Percentiles rank a stretch among this genome's conserved stretches.
These are phyloP conservation scores for Saxophila tyrrhenica DNA, from an alignment of 495 filamentous ascomycete species.

Conservation along the genomic window DNA sequence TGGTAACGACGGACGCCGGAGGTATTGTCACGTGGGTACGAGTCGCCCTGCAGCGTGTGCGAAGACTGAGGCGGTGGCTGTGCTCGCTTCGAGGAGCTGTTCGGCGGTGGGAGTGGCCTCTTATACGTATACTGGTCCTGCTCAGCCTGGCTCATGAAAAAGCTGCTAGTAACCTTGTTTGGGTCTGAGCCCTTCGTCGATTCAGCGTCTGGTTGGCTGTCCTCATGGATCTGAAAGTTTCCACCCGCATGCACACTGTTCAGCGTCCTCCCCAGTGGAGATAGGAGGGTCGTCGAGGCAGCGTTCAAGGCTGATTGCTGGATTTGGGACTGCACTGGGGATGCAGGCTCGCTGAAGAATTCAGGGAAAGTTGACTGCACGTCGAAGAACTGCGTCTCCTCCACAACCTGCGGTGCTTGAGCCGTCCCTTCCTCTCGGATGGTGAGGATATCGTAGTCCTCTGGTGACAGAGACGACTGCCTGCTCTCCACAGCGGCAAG, in stretches of 20 bases:
- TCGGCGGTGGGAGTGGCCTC: conserved; percentile 6
- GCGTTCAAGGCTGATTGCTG: background rate
- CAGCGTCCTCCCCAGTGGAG: too few relatives aligned
- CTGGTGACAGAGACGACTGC: background rate
- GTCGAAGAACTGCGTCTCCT: conserved; percentile 7
- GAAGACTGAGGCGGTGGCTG: background rate
- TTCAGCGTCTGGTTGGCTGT: too few relatives aligned
- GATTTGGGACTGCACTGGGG: background rate
- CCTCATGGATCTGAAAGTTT: too few relatives aligned
- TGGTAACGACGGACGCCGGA: background rate
- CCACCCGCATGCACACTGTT: too few relatives aligned
- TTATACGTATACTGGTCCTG: conserved; percentile 9
- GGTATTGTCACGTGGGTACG: background rate
- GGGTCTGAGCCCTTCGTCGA: too few relatives aligned
- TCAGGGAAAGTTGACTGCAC: background rate
- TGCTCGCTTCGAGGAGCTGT: conserved; percentile 15
- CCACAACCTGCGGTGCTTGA: background rate
- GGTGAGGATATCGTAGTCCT: conserved; percentile 9
- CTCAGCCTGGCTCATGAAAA: conserved; percentile 3
- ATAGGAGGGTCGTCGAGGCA: too few relatives aligned
- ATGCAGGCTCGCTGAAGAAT: background rate
- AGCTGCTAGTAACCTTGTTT: background rate
- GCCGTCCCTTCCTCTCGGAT: background rate
- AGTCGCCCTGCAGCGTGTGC: background rate
- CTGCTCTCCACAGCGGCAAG: background rate